Percentiles rank a stretch among this genome's conserved stretches.
phyloP scores from a whole-genome alignment of 352 stramenopile species.

The Phytophthora ramorum region DNA sequence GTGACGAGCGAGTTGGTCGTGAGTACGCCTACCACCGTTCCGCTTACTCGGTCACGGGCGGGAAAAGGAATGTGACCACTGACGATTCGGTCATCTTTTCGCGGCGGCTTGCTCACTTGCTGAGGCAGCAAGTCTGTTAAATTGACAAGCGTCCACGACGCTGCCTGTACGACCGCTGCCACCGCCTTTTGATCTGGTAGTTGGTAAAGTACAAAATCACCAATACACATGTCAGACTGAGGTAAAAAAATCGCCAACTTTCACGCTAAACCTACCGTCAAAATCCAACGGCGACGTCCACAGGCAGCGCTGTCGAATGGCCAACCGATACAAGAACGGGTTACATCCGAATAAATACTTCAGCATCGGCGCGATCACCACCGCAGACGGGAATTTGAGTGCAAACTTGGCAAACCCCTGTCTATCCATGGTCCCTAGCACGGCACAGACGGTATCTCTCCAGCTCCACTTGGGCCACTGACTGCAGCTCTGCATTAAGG shows the following conservation, averaged over 20 bases:
- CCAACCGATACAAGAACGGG: constrained; percentile 46
- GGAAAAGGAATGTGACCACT: constrained; percentile 45
- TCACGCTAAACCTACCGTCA: constrained; percentile 21
- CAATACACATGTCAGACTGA: not conserved
- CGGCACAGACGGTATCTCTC: constrained; percentile 34
- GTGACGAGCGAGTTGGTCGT: constrained; percentile 46
- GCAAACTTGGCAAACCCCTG: constrained; percentile 47
- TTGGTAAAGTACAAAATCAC: not conserved
- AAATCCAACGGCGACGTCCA: constrained; percentile 49
- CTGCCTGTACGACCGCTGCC: constrained; percentile 35
- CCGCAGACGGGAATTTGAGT: constrained; percentile 41
- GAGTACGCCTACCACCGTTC: constrained; percentile 38
- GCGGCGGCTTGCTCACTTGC: constrained; percentile 32
- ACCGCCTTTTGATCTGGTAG: constrained; percentile 42
- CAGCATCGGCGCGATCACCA: constrained; percentile 44
- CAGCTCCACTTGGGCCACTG: constrained; percentile 45
- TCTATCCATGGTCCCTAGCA: constrained; percentile 45
- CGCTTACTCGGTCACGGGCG: constrained; percentile 29
- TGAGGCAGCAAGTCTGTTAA: constrained; percentile 26
- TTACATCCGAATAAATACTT: constrained; percentile 57
- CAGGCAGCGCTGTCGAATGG: constrained; percentile 41
- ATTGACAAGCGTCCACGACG: constrained; percentile 41
- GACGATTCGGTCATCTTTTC: constrained; percentile 42
- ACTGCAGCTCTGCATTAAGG: constrained; percentile 39
- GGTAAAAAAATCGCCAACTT: not conserved